phyloP scores from a whole-genome alignment of 1,284 basidiomycete genomes.

The Irpex sp. region DNA sequence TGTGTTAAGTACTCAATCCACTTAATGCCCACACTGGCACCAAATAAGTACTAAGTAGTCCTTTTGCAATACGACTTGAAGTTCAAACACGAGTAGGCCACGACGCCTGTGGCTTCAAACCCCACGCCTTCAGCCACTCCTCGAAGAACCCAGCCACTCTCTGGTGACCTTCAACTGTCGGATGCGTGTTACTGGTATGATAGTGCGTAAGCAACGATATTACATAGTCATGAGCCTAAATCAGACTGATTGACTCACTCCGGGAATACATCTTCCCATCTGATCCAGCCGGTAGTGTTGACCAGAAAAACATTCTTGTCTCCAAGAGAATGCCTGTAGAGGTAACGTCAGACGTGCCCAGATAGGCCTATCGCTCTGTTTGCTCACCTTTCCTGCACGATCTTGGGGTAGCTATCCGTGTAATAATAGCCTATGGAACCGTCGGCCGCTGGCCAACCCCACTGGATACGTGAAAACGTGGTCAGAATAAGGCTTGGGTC shows the following conservation, averaged over 20 bases:
- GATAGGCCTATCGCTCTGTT: background rate
- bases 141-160: constrained; percentile 47
- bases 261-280: constrained; percentile 48
- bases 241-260: constrained; percentile 29
- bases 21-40: too few species aligned
- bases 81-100: constrained; percentile 24
- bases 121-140: constrained; percentile 42
- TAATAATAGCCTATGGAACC: constrained; percentile 47
- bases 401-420: constrained; percentile 40
- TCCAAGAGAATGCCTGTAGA: constrained; percentile 32
- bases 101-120: constrained; percentile 29
- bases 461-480: constrained; percentile 27
- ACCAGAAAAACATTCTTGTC: constrained; percentile 51
- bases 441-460: constrained; percentile 55
- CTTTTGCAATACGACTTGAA: background rate
- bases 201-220: background rate
- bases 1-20: too few species aligned
- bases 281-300: constrained; percentile 56
- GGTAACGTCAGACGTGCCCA: background rate
- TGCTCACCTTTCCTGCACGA: constrained; percentile 41
- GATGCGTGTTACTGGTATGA: constrained; percentile 42
- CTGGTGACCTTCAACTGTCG: constrained; percentile 42
- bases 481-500: constrained; percentile 1
- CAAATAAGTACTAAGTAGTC: background rate
- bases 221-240: too few species aligned